Conservation (phyloP, 106 monocot genomes). For the Triglochin maritima region DNA sequence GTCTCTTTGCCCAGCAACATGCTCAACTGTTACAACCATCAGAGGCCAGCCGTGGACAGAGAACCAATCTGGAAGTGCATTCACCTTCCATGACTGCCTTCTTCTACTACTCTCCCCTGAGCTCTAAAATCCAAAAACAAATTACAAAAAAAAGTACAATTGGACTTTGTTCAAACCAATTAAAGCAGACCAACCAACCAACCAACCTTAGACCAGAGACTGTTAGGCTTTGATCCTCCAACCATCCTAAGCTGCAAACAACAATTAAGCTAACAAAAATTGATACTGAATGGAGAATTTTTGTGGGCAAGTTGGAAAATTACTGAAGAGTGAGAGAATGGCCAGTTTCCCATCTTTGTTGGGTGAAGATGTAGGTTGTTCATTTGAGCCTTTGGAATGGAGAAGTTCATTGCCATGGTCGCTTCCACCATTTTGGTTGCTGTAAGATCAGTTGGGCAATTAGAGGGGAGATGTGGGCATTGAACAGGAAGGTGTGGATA, state of each 20-base stretch:
- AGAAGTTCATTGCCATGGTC: slow-evolving; percentile 53
- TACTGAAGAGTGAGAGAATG: slow-evolving; percentile 16
- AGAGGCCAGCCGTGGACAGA: slow-evolving; percentile 32
- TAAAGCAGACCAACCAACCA: background rate
- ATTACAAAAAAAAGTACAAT: background rate
- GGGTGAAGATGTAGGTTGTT: slow-evolving; percentile 14
- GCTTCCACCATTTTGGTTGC: background rate
- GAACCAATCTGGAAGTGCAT: slow-evolving; percentile 50
- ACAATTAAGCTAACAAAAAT: background rate
- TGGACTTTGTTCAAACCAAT: background rate
- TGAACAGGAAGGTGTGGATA: too few relatives aligned
- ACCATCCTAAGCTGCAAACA: slow-evolving; percentile 7
- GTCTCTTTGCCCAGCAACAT: slow-evolving; percentile 45
- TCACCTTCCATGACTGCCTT: slow-evolving; percentile 20
- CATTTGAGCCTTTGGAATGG: slow-evolving; percentile 29
- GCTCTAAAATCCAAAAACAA: background rate
- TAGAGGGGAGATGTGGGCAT: too few relatives aligned
- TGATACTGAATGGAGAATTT: background rate
- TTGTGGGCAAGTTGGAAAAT: background rate
- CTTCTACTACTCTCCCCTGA: slow-evolving; percentile 8
- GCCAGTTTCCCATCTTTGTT: slow-evolving; percentile 4
- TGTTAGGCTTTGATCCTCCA: slow-evolving; percentile 1
- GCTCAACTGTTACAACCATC: slow-evolving; percentile 81
- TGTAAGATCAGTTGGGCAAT: too few relatives aligned
- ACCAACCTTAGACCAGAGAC: background rate